Base-by-base conservation (phyloP, 768 basidiomycete species). In the Tricholomella constricta region DNA sequence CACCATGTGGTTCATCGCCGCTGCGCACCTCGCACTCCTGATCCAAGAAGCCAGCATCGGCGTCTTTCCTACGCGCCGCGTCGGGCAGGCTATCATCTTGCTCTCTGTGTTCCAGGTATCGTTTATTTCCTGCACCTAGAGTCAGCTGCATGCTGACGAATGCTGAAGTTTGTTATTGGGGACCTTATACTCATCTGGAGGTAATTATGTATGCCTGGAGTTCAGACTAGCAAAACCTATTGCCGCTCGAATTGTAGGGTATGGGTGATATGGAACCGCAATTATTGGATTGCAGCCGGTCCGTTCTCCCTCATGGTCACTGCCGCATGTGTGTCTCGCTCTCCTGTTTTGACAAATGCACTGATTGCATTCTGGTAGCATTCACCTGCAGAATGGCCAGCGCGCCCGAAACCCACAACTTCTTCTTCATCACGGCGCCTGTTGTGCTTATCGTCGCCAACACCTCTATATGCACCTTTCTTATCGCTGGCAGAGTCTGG, bases 181-280 rank as follows among this genome's bases (percentile, higher is more conserved):
- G 57, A 58, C 22, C 26, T 58, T 4, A 51, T 58, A 9, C 50
- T 58, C 1, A 55, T 55, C 27, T 58, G 57, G 57, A 51, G 57
- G 57, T 58, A 12, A 14, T 31, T 20, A 14, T 8, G 25, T 17
- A 6, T 41, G 1, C n/a, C 4, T 31, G 15, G 25, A 10, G 17
- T 4, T 31, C 3, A 20, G 19, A 5, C 38, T 29, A 2, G 10
- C 17, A 10, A 17, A 20, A 35, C 14, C 22, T 25, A 15, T 46
- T 34, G 11, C 26, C 44, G 4, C 6, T 38, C 12, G 19, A n/a
- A 17, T 22, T 26, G 22, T 43, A 54, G 53, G 27, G 53, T 54
- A 2, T 55, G 54, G 54, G 54, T 49, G 17, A 55, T 55, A n/a
- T 55, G 54, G 54, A 51, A 44, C 14, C 45, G 34, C 20, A 53